These are phyloP conservation scores for Fistulinella cinereoalba DNA, from an alignment of 1,284 basidiomycete genomes.

Conservation along the genomic window DNA sequence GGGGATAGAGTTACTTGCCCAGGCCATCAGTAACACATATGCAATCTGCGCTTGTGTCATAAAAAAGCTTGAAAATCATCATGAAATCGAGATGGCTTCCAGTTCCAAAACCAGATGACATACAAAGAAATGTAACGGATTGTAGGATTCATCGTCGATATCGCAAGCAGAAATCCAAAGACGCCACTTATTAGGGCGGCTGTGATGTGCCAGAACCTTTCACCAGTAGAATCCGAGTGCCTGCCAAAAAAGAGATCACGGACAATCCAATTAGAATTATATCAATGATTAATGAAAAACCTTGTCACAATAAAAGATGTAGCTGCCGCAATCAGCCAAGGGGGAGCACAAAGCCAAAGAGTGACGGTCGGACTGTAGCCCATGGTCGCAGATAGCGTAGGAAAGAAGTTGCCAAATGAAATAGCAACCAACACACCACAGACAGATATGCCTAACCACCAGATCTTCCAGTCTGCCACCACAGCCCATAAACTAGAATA, in stretches of 20 bases:
- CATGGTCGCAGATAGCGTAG: slow-evolving; percentile 52
- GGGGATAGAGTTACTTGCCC: slow-evolving; percentile 51
- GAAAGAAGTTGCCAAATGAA: slow-evolving; percentile 60
- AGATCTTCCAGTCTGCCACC: slow-evolving; percentile 55
- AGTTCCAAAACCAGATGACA: too few relatives aligned
- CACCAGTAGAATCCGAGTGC: slow-evolving; percentile 52
- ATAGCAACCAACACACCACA: slow-evolving; percentile 47
- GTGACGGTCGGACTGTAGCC: slow-evolving; percentile 51
- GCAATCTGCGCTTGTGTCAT: slow-evolving; percentile 54
- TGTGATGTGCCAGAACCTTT: slow-evolving; percentile 51
- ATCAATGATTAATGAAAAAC: slow-evolving; percentile 28
- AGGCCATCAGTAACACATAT: slow-evolving; percentile 49
- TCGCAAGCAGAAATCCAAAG: slow-evolving; percentile 56
- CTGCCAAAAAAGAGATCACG: slow-evolving; percentile 20
- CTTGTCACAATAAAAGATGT: slow-evolving; percentile 41
- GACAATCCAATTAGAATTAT: not conserved
- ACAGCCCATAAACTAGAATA: slow-evolving; percentile 33
- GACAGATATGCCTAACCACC: slow-evolving; percentile 49
- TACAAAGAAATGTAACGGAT: slow-evolving; percentile 53
- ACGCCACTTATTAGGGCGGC: slow-evolving; percentile 44
- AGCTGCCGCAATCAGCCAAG: slow-evolving; percentile 54
- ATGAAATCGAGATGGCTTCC: too few relatives aligned
- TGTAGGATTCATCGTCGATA: slow-evolving; percentile 47
- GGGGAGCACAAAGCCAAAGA: slow-evolving; percentile 60
- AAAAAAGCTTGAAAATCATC: slow-evolving; percentile 42